Base-by-base conservation (phyloP, 306 rosid species). In the Begonia fuchsioides region DNA sequence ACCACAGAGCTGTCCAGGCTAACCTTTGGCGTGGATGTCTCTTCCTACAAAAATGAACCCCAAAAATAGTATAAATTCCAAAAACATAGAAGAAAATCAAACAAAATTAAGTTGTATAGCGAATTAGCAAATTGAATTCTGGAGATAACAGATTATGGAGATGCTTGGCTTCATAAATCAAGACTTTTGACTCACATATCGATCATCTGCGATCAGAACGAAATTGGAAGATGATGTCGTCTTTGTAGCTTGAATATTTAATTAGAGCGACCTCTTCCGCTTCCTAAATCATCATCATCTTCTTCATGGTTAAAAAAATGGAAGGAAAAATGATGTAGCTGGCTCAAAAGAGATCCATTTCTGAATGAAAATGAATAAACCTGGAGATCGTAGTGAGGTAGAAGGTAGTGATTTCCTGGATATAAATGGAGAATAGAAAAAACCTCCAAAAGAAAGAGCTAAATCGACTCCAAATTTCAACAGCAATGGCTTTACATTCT, bases 401-500 rank as follows among this genome's bases (percentile, higher is more conserved):
- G 69, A 57, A 35, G 64, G 39, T 43, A 45, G 20, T 45, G 75
- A 57, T 49, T 63, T 70, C 69, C 60, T 62, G 43, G 17, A 51
- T 81, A 65, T 68, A 59, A 71, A 14, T 58, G 75, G 83, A 59
- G 87, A 72, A 45, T 16, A 74, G 49, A 81, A 32, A 57, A 74
- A 74, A 35, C 95, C 83, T 53, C 90, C 97, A 57, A 88, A 72
- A 13, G 93, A 78, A 57, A 88, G 44, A 50, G 77, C 86, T 43
- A 90, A 58, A 59, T 77, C 90, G 65, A 84, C 53, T 49, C 92
- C 95, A 64, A 81, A 41, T 52, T 81, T 81, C 47, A 84, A 17
- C 26, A 90, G 39, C 48, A 66, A 11, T 51, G 80, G 93, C 68
- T 75, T 81, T 50, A 74, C 56, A 39, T 79, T 73, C 51, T 43